Evolutionary conservation across 345 rosid genomes (phyloP).

Genomic region (Pistacia vera): DNA sequence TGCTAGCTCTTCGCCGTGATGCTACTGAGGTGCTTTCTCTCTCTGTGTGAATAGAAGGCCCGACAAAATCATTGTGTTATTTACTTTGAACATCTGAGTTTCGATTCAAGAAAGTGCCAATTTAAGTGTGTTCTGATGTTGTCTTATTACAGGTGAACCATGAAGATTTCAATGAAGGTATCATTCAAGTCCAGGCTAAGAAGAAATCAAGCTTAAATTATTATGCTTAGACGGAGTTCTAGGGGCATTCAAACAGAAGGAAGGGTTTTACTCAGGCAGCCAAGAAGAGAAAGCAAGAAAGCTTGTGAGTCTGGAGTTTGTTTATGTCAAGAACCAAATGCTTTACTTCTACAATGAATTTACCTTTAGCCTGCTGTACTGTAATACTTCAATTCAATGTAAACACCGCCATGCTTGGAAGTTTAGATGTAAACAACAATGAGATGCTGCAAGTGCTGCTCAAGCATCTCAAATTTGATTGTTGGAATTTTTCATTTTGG

Average conservation of each 20-base stretch:
- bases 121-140: neutral
- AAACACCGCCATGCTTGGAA: neutral
- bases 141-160: constrained; percentile 76
- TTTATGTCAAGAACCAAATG: neutral
- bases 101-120: neutral
- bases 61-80: neutral
- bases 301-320: neutral
- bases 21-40: constrained; percentile 78
- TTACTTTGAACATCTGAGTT: neutral
- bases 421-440: neutral
- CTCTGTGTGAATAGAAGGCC: neutral
- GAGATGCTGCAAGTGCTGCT: neutral
- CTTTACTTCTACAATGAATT: neutral
- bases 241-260: too few relatives aligned
- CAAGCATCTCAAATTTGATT: neutral
- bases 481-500: too few relatives aligned
- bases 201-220: constrained; percentile 98
- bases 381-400: neutral
- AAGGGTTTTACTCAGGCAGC: neutral
- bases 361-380: neutral
- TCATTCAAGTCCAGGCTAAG: constrained; percentile 99
- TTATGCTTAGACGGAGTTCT: constrained; percentile 52
- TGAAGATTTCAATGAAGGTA: constrained; percentile 98
- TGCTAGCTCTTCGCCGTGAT: constrained; percentile 98
- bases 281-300: neutral